Conservation (phyloP, 2,329 filamentous ascomycete genomes). For the Epichloe baconii region DNA sequence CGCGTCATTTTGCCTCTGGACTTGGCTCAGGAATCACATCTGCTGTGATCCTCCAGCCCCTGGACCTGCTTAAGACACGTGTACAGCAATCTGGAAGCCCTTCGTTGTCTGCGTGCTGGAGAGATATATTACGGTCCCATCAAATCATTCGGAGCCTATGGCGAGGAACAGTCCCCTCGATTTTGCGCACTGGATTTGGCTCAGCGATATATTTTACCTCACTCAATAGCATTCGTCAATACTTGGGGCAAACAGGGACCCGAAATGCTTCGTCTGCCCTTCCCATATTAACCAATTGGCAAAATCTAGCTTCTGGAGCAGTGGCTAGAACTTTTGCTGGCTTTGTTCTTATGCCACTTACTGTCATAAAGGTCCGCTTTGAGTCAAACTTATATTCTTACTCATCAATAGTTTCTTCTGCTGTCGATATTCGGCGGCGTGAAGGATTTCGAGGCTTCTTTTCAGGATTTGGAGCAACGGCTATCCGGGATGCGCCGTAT, state of each 20-base stretch:
- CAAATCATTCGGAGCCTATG: slow-evolving; percentile 59
- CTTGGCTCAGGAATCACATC: slow-evolving; percentile 78
- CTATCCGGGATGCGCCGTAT: slow-evolving; percentile 89
- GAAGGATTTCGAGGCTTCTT: slow-evolving; percentile 81
- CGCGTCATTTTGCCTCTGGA: slow-evolving; percentile 80
- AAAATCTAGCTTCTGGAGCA: slow-evolving; percentile 77
- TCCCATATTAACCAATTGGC: slow-evolving; percentile 69
- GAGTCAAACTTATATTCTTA: slow-evolving; percentile 83
- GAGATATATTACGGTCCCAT: slow-evolving; percentile 41
- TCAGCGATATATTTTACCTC: slow-evolving; percentile 89
- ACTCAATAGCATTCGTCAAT: slow-evolving; percentile 70
- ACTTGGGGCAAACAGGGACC: slow-evolving; percentile 25
- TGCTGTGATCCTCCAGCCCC: slow-evolving; percentile 82
- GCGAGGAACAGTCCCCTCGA: slow-evolving; percentile 84
- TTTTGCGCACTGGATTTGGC: slow-evolving; percentile 85
- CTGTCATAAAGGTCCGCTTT: slow-evolving; percentile 91
- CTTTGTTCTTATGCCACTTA: slow-evolving; percentile 88
- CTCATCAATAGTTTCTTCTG: slow-evolving; percentile 59
- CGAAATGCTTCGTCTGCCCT: slow-evolving; percentile 51
- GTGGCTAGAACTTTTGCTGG: slow-evolving; percentile 75
- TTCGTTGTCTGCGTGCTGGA: slow-evolving; percentile 37
- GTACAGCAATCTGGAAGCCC: slow-evolving; percentile 73
- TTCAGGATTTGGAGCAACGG: slow-evolving; percentile 84
- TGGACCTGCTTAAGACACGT: slow-evolving; percentile 91
- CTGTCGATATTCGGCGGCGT: slow-evolving; percentile 55